Base-by-base conservation (phyloP, 495 filamentous ascomycete species). In the Zalerion maritima region DNA sequence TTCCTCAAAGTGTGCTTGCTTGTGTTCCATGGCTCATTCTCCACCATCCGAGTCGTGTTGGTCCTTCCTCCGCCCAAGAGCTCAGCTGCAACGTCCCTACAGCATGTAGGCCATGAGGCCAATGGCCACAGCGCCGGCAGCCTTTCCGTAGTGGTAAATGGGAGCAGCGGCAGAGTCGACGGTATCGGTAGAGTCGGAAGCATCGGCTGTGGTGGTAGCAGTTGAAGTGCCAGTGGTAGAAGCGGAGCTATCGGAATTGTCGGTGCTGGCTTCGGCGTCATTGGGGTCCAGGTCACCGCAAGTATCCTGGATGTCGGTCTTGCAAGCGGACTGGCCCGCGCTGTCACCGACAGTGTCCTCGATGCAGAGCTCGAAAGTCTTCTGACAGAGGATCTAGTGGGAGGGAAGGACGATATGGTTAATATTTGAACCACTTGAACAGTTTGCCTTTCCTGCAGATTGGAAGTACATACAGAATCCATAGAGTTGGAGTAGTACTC, bases 401-500 rank as follows among this genome's bases (percentile, higher is more conserved):
- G 18, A 3, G 15, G n/a, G n/a, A 10, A 17, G 12, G 15, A 12
- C 13, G 31, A 31, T 13, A 35, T 9, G 17, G 14, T n/a, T 17
- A 9, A 9, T 20, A 9, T 22, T 26, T 31, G 11, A 36, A 32
- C 14, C 11, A 3, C 10, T 7, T 14, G 26, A 3, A 17, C 5
- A 14, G 24, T 7, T 14, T 9, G 26, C 10, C 10, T 15, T 17
- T 15, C 14, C 14, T 14, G 10, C 5, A 16, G n/a, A 14, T 7
- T 7, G 31, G 13, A 21, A 16, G 14, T 7, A 37, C 51, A 33
- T 26, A 55, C 51, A 10, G 42, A 49, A 13, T 49, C 50, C 21
- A 57, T 43, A 20, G 50, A 47, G 43, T 54, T 43, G 14, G 20
- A 41, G 41, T 55, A 57, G 28, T 55, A 45, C 28, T 52, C 34